phyloP scores from a whole-genome alignment of 805 yeast genomes.

The Metschnikowia lachancei region DNA sequence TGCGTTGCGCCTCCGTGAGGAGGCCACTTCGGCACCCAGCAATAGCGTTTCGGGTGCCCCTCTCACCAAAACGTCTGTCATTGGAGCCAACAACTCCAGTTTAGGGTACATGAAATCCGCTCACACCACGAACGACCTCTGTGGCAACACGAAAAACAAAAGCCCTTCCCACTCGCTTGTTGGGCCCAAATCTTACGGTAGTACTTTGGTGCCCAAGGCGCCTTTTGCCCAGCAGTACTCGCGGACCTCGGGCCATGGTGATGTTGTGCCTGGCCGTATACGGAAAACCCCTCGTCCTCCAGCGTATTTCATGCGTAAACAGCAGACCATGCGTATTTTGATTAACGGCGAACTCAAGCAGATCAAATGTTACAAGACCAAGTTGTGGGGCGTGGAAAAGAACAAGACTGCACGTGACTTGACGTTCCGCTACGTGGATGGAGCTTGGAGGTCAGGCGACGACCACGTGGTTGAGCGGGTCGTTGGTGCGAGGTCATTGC shows the following conservation, averaged over 20 bases:
- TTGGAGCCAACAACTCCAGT: conserved; percentile 18
- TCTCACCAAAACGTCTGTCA: conserved; percentile 13
- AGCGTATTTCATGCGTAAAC: conserved; percentile 36
- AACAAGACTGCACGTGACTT: conserved; percentile 53
- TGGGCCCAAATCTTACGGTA: conserved; percentile 38
- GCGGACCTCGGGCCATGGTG: conserved; percentile 35
- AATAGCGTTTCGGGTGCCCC: conserved; percentile 25
- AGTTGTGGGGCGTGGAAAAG: conserved; percentile 89
- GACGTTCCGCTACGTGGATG: conserved; percentile 58
- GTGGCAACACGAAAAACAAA: conserved; percentile 36
- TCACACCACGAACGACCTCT: conserved; percentile 32
- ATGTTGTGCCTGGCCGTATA: conserved; percentile 55
- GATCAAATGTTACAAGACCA: conserved; percentile 64
- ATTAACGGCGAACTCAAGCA: conserved; percentile 56
- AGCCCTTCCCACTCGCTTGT: conserved; percentile 30
- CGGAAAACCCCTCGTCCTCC: conserved; percentile 54
- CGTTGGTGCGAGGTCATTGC: not conserved
- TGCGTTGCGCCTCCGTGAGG: conserved; percentile 44
- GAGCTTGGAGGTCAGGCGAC: conserved; percentile 76
- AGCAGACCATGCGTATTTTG: conserved; percentile 63
- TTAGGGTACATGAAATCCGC: conserved; percentile 33
- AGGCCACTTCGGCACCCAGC: conserved; percentile 23
- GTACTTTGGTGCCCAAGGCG: conserved; percentile 31
- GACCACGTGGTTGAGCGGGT: conserved; percentile 72
- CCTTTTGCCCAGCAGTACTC: conserved; percentile 25